Conservation (phyloP, 768 basidiomycete genomes). For the Kwoniella dendrophila region DNA sequence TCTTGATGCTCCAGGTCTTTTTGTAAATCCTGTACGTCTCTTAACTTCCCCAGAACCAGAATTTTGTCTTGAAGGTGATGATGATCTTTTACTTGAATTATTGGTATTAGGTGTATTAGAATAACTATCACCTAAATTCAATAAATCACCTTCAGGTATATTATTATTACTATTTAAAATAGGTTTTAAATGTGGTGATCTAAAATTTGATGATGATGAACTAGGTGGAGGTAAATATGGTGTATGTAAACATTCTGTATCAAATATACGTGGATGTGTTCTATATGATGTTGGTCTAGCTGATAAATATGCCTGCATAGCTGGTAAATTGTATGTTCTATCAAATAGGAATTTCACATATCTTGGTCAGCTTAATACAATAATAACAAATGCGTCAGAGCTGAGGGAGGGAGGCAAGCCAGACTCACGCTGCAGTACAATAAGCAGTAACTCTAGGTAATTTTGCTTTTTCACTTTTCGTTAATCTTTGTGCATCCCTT, state of each 20-base stretch:
- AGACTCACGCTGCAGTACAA: conserved; percentile 79
- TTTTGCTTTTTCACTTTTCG: conserved; percentile 89
- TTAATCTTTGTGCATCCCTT: conserved; percentile 82
- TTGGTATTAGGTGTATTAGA: background rate
- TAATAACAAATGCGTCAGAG: background rate
- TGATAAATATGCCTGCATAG: conserved; percentile 84
- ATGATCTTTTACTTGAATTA: conserved; percentile 5
- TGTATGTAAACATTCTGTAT: conserved; percentile 85
- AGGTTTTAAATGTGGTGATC: conserved; percentile 45
- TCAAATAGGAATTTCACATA: too few relatives aligned
- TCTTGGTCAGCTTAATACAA: conserved; percentile 1
- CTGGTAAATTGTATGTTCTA: conserved; percentile 86
- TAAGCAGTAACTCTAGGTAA: conserved; percentile 95
- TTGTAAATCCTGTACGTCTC: conserved; percentile 49
- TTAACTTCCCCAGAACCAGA: conserved; percentile 25
- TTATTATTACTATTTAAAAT: conserved; percentile 25
- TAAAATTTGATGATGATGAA: conserved; percentile 40
- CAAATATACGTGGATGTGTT: conserved; percentile 82
- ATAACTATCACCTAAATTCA: conserved; percentile 37
- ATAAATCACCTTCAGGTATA: conserved; percentile 49
- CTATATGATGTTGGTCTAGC: conserved; percentile 79
- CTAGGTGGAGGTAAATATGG: conserved; percentile 69
- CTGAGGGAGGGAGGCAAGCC: background rate
- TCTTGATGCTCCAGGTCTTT: conserved; percentile 48
- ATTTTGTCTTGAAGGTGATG: conserved; percentile 16